Evolutionary conservation across 345 rosid species (phyloP), one percentile per base, ranked within the genome.

Genomic region (Murraya paniculata): DNA sequence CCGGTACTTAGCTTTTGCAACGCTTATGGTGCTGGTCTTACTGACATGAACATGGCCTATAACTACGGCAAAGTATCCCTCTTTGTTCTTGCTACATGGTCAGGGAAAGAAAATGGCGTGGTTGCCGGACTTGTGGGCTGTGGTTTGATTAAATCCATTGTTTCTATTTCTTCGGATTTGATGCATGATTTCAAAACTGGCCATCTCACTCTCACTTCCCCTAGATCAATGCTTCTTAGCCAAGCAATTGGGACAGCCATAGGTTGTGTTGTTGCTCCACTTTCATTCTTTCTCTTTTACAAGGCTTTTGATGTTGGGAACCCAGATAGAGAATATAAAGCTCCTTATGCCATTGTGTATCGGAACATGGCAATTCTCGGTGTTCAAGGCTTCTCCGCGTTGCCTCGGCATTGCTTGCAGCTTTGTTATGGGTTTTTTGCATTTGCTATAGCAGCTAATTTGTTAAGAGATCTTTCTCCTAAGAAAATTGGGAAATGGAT

Each of bases 1-100:
- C 99, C 99, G 1, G 80, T 89, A 72, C 93, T 96, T 25, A 88
- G 98, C 84, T 96, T 92, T 87, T 94, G 99, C 88, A 96, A 96
- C 59, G 99, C 99, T 0, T 96, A 94, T 16, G 97, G 98, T 1
- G 95, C 98, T 5, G 98, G 99, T 10, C 86, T 94, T 31, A 96
- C 98, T 0, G 99, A 94, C 86, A 94, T 96, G 95, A 96, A 94
- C 90, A 92, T 96, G 98, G 94, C 94, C 56, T 94, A 88, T 81
- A 96, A 92, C 73, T 94, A 96, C 16, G 99, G 98, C 22, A 92
- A 96, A 85, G 97, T 93, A 0, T 94, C 95, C 0, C 93, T 94
- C 56, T 94, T 96, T 64, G 84, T 91, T 66, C 89, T 96, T 11
- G 95, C 99, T 0, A 93, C 99, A 1, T 53, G 92, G 55, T 84